Base-by-base conservation (phyloP, 371 early-diverging fungal species). In the Actinomortierella wolfii region DNA sequence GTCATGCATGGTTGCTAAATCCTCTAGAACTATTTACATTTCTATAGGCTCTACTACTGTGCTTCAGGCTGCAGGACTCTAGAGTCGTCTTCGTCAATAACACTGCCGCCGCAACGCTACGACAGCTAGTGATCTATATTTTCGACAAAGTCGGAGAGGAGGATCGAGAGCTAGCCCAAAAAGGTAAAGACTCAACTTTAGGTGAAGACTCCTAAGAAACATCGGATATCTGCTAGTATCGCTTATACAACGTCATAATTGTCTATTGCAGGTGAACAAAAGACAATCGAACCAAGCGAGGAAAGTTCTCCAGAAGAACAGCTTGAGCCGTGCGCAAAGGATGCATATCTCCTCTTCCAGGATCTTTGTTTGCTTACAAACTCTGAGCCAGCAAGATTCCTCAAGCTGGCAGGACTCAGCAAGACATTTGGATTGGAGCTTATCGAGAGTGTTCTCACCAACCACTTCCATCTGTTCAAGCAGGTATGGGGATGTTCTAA, bases 71-170 rank as follows among this genome's bases (percentile, higher is more conserved):
- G 43, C 94, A 95, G 76, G 92, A 93, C 55, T 87, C 94, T 5
- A 91, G 91, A 57, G 86, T 86, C n/a, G 87, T 89, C 0, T 86
- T 94, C 18, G 95, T 98, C 15, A 89, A 89, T 69, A 95, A 94
- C 63, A 97, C 97, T 8, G 98, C 98, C 17, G 91, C 94, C 4
- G 99, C 97, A 0, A 97, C 96, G 0, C 71, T 98, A 48, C 86
- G 97, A 14, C 99, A 97, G 60, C 73, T 97, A 41, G 92, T 97
- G 13, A 90, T 95, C 2, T 86, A 89, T 51, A 88, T 94, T n/a
- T 98, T 97, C 80, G 99, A 97, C 56, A 93, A 94, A 56, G 93
- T 95, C 3, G 83, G 81, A 15, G 75, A 79, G 4, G 94, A 94
- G 53, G 91, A 93, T 54, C 34, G 34, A 34, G 34, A 34, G 34